Evolutionary conservation across 2,329 filamentous ascomycete species (phyloP), one percentile per base, ranked within the genome.

Genomic region (Colletotrichum shisoi): DNA sequence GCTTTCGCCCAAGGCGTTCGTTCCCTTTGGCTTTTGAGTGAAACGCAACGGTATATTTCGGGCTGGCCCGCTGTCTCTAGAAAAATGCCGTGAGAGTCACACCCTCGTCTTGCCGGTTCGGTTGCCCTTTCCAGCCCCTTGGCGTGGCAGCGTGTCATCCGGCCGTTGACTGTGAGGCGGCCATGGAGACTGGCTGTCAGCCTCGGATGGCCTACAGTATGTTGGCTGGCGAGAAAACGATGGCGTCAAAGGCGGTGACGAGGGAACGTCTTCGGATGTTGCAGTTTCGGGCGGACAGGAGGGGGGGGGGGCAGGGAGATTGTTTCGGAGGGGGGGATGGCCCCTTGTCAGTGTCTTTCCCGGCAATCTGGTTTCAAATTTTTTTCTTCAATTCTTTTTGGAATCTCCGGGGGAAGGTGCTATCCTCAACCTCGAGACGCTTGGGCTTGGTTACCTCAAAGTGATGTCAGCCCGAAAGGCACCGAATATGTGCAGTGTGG

Each of bases 281-380:
- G 61, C 54, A 54, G 48, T 64, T 67, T 64, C 64, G 54, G 48
- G 64, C n/a, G 34, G 27, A 58, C 57, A 67, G 53, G 54, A n/a
- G 31, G 13, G 9, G 31, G 54, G 24, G 31, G 13, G 13, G 27
- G 27, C 1, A 31, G 6, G 27, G 27, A 31, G 34, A 37, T 53
- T 65, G 54, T 53, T 53, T 62, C 31, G 44, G 21, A 31, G 19
- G 34, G 21, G 19, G 34, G 21, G 27, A 46, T 48, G n/a, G 60
- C 19, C 51, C 51, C 63, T 40, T 39, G 49, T 49, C 46, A 21
- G 37, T 42, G 34, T 15, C 37, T 53, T 56, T 67, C 64, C 64
- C 64, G 53, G 49, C 48, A 64, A 64, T 67, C 48, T 46, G 54
- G 61, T 64, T 63, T 52, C 54, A 24, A 40, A 13, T 27, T 48